Conservation (phyloP, 2,329 filamentous ascomycete genomes). For the Endothia cerciana region DNA sequence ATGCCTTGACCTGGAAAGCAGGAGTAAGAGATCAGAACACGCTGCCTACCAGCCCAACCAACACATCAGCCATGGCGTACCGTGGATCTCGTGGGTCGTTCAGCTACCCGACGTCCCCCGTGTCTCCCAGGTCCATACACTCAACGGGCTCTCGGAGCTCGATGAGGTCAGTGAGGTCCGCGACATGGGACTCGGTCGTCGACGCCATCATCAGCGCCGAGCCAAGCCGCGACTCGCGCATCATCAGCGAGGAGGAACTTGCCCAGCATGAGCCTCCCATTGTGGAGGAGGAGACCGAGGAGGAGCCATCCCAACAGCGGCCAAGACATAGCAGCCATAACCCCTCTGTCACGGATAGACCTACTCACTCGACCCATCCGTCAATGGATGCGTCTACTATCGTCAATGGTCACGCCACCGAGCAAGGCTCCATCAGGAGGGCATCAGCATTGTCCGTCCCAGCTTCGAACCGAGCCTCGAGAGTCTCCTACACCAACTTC, state of each 20-base stretch:
- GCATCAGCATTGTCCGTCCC: conserved; percentile 2
- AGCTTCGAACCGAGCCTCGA: conserved; percentile 1
- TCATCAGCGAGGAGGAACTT: conserved; percentile 4
- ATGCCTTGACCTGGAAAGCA: conserved; percentile 1
- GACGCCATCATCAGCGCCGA: conserved; percentile 20
- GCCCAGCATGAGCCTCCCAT: conserved; percentile 12
- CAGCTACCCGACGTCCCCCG: conserved; percentile 2
- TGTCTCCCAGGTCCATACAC: conserved; percentile 7
- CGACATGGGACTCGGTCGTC: conserved; percentile 15
- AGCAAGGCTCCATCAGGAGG: conserved; percentile 11
- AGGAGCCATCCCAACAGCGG: not conserved
- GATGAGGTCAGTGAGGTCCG: conserved; percentile 13
- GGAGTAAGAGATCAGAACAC: not conserved
- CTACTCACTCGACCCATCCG: conserved; percentile 8
- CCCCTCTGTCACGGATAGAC: not conserved
- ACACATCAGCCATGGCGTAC: conserved; percentile 14
- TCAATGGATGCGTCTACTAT: conserved; percentile 19
- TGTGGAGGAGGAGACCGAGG: conserved; percentile 12
- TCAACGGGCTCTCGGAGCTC: conserved; percentile 11
- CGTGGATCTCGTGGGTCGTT: conserved; percentile 14
- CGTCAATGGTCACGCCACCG: conserved; percentile 12
- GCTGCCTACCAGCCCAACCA: not conserved
- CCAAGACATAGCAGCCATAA: conserved; percentile 3
- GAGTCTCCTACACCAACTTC: conserved; percentile 16
- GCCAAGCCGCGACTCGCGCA: conserved; percentile 10